Evolutionary conservation across 2,329 filamentous ascomycete genomes (phyloP), one percentile per base, ranked within the genome.

Genomic region (Aspergillus candidus): DNA sequence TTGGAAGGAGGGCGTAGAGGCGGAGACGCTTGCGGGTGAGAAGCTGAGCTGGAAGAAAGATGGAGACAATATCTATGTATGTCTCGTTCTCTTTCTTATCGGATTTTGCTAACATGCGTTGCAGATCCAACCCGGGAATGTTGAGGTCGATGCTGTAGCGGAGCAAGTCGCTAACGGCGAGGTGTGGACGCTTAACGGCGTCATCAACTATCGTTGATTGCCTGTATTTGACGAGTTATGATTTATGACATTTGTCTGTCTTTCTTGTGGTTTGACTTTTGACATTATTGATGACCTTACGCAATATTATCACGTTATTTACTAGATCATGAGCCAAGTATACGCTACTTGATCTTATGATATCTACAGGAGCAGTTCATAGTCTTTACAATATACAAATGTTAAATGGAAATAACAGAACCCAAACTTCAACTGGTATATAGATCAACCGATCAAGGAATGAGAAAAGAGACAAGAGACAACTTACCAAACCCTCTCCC

Each of bases 151-250:
- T 34, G 81, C 74, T 46, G 74, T 94, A 40, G 84, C 83, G 2
- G 84, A 83, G 53, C 78, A 80, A 48, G 90, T 94, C 13, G 78
- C 80, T 3, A 98, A 97, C 62, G 93, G 93, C 4, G 86, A 97
- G 68, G 76, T 97, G 54, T 94, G 88, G 88, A 77, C 90, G 32
- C 60, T 87, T 47, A 79, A 79, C 52, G 75, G 73, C 4, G 78
- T 83, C 17, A 58, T 84, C 46, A 79, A 79, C 46, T 79, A 78
- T 32, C 53, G 47, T 35, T 61, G 43, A 50, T 14, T 13, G 13
- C 32, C 14, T 34, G 1, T 41, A n/a, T 22, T 11, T 38, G 18
- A 53, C 40, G 36, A 47, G 8, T 38, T 14, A 41, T 46, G 29
- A 32, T 30, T 29, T 15, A 34, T 32, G 38, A 27, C 10, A 8